A percentile compares a stretch with the other conserved stretches of the same genome.
These are phyloP conservation scores for Maudiozyma barnettii DNA, from an alignment of 805 yeast species.

Conservation along the genomic window DNA sequence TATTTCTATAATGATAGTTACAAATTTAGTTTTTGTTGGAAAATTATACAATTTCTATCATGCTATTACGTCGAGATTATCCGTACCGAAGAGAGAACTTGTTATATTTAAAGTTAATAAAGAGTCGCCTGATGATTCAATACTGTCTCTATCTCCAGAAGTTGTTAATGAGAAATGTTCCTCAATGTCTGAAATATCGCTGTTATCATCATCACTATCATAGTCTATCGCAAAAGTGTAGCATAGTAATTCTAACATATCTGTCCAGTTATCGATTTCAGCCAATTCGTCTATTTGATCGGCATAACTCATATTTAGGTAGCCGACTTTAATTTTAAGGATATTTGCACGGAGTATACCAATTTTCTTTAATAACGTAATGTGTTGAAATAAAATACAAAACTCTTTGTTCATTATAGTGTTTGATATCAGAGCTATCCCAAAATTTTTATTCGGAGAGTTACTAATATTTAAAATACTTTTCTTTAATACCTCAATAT, in stretches of 20 bases:
- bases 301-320: slow-evolving; percentile 24
- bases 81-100: no score
- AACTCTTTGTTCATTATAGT: not conserved
- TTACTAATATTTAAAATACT: no score
- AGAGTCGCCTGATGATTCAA: slow-evolving; percentile 2
- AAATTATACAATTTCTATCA: no score
- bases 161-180: slow-evolving; percentile 4
- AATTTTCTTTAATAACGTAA: not conserved
- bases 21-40: no score
- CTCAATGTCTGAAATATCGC: slow-evolving; percentile 2
- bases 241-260: slow-evolving; percentile 23
- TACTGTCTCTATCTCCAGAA: slow-evolving; percentile 12
- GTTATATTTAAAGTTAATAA: not conserved
- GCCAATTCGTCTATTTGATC: slow-evolving; percentile 23
- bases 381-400: not conserved
- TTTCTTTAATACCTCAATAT: no score
- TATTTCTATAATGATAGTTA: no score
- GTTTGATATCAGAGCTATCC: not conserved
- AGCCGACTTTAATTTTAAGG: slow-evolving; percentile 28
- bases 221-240: slow-evolving; percentile 23
- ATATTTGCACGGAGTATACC: slow-evolving; percentile 4
- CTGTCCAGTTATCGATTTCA: slow-evolving; percentile 24
- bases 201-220: slow-evolving; percentile 21
- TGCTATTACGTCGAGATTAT: no score
- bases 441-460: no score